Evolutionary conservation across 345 rosid genomes (phyloP), one percentile per base, ranked within the genome.

Genomic region (Brassica incana): DNA sequence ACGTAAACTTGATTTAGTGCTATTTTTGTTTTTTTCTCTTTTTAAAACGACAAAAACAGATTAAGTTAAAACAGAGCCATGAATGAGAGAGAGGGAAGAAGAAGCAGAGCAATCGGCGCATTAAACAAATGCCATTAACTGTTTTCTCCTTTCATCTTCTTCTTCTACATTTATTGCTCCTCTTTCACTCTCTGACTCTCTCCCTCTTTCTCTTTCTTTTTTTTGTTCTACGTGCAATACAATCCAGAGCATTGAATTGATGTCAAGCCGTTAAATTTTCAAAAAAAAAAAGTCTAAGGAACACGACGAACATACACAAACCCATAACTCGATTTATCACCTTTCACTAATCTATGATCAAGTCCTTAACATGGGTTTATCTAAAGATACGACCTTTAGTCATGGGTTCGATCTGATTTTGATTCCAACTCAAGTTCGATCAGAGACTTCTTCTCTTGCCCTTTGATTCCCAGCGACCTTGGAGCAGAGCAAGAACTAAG

Each of bases 51-150:
- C 48, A 70, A 77, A 52, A 40, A 5, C 52, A 36, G 64, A 33
- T 69, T 4, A 60, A 20, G 38, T 48, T 2, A 64, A 63, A 25
- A 77, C 62, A 77, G 32, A 79, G 77, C 54, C 73, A 79, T 66
- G 59, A 78, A 78, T 78, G 69, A 36, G 43, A 36, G 40, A 59
- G 64, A 2, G 29, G 67, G 59, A 74, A 82, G 80, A 60, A 78
- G 85, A 59, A 25, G 78, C 81, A 81, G 84, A 72, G 77, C 81
- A 66, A 72, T 77, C 81, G 76, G 70, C 72, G 85, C 86, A 89
- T 87, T 91, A 85, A 48, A 83, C 85, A 83, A 85, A 80, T 54
- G 5, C 84, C 84, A 83, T 83, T 85, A 78, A 88, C 79, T 85
- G 50, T 80, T 84, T 86, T 84, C 80, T 85, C 74, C 83, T 82